Conservation (phyloP, 1,284 basidiomycete genomes). For the Sanghuangporus weigelae region DNA sequence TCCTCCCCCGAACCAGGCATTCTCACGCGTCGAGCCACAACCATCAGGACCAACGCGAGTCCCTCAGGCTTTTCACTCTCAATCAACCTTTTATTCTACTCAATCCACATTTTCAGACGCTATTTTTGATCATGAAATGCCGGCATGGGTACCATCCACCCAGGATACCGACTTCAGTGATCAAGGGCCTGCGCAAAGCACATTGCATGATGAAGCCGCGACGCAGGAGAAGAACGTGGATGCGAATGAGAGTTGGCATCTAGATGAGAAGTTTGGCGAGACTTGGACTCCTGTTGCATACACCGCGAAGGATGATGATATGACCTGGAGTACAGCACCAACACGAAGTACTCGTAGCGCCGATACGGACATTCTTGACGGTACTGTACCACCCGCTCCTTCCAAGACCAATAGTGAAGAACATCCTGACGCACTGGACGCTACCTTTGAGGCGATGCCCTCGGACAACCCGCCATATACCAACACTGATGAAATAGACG, state of each 20-base stretch:
- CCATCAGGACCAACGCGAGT: slow-evolving; percentile 32
- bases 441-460: background rate
- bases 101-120: slow-evolving; percentile 46
- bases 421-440: background rate
- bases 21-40: slow-evolving; percentile 27
- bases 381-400: background rate
- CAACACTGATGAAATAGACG: slow-evolving; percentile 6
- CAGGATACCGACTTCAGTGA: slow-evolving; percentile 54
- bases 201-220: slow-evolving; percentile 19
- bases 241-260: slow-evolving; percentile 69
- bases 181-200: slow-evolving; percentile 28
- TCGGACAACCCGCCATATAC: slow-evolving; percentile 18
- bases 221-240: slow-evolving; percentile 32
- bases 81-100: slow-evolving; percentile 35
- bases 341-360: slow-evolving; percentile 28
- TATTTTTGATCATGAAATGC: slow-evolving; percentile 43
- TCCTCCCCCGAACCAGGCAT: slow-evolving; percentile 23
- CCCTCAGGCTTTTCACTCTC: slow-evolving; percentile 37
- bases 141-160: slow-evolving; percentile 51
- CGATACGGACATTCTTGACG: slow-evolving; percentile 23
- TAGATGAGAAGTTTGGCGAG: slow-evolving; percentile 55
- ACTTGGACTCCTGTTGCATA: slow-evolving; percentile 51
- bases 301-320: slow-evolving; percentile 50
- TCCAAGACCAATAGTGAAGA: background rate
- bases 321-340: slow-evolving; percentile 66